Evolutionary conservation across 257 asterid species (phyloP), one percentile per base, ranked within the genome.

Genomic region (Scutellaria galericulata): DNA sequence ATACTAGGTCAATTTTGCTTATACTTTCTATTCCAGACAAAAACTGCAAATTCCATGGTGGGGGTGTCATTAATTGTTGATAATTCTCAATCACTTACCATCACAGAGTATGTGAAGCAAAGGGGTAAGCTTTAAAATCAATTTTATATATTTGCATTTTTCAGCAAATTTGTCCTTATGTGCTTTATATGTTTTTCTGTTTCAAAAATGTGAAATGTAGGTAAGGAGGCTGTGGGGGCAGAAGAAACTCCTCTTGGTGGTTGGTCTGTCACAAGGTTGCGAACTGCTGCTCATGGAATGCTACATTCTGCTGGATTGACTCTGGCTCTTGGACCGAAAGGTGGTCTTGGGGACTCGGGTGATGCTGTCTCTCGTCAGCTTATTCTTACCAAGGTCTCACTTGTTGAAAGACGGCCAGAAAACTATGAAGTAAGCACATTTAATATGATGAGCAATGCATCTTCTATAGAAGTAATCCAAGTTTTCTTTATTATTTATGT

Each of bases 281-380:
- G 99, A 15, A 82, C 98, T 84, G 95, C 89, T 80, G 99, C 95
- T 58, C 98, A 86, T 85, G 99, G 99, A 71, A 92, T 83, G 78
- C 84, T 87, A 63, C 90, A 85, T 87, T 75, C 85, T 83, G 81
- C 86, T 45, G 96, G 95, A 41, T 84, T 87, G 79, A 82, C 90
- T 86, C 84, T 91, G 88, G 86, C 85, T 47, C 79, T 89, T 80
- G 99, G 99, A 74, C 97, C 98, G 65, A 92, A 87, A 86, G 99
- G 99, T 60, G 99, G 99, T 50, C 89, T 95, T 47, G 99, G 99
- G 77, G 97, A 95, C 70, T 74, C 71, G 44, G 99, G 99, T 67
- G 99, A 95, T 83, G 92, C 97, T 57, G 96, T 90, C 80, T 90
- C 97, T 31, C 92, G 99, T 68, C 97, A 92, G 76, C 97, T 95